A percentile compares a stretch with the other conserved stretches of the same genome.
phyloP scores from a whole-genome alignment of 2,329 filamentous ascomycete genomes.

The Trichoderma asperellum region DNA sequence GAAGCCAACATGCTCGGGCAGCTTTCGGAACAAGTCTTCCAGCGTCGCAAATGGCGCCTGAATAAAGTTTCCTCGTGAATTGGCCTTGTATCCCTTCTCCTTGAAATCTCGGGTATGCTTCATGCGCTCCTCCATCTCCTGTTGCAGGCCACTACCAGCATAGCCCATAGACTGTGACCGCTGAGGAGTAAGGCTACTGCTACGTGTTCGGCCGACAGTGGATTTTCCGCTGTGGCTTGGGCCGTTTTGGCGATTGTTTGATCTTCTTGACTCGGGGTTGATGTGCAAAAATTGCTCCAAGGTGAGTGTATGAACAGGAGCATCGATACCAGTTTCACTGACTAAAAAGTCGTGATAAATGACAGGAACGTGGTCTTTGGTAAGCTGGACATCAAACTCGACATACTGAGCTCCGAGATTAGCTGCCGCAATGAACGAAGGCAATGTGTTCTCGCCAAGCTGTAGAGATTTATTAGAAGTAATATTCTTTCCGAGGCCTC shows the following conservation, averaged over 20 bases:
- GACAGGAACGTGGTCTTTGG: slow-evolving; percentile 97
- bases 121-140: slow-evolving; percentile 76
- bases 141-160: slow-evolving; percentile 44
- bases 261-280: slow-evolving; percentile 58
- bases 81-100: slow-evolving; percentile 92
- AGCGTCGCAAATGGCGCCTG: slow-evolving; percentile 94
- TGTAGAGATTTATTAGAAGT: slow-evolving; percentile 84
- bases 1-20: slow-evolving; percentile 85
- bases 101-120: slow-evolving; percentile 97
- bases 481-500: slow-evolving; percentile 87
- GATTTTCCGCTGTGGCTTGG: slow-evolving; percentile 25
- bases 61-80: slow-evolving; percentile 91
- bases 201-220: slow-evolving; percentile 37
- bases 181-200: slow-evolving; percentile 49
- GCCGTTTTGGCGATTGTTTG: slow-evolving; percentile 26
- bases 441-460: slow-evolving; percentile 92
- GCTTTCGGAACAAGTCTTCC: slow-evolving; percentile 85
- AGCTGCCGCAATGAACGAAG: slow-evolving; percentile 93
- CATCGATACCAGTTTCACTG: slow-evolving; percentile 95
- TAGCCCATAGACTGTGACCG: slow-evolving; percentile 62
- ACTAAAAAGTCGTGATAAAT: slow-evolving; percentile 99
- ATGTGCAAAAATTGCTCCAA: slow-evolving; percentile 95
- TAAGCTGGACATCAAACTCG: slow-evolving; percentile 89
- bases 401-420: slow-evolving; percentile 83
- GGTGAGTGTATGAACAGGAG: slow-evolving; percentile 92